A percentile compares a stretch with the other conserved stretches of the same genome.
Conservation (phyloP, 768 basidiomycete species). For the Nevesoporus exiguus region DNA sequence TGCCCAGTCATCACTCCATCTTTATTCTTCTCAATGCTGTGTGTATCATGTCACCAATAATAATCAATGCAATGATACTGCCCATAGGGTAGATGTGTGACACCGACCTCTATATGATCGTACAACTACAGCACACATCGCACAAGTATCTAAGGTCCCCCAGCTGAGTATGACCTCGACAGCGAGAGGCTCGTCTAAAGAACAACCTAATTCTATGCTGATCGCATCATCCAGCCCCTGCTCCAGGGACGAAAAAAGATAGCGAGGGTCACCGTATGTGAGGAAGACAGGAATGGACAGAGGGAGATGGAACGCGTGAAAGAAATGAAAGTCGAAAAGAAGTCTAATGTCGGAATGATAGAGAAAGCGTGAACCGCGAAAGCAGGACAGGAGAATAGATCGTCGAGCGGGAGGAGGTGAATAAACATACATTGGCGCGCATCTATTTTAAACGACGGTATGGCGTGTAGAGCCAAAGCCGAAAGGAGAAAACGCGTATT, state of each 20-base stretch:
- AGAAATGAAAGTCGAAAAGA: not conserved
- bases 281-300: not conserved
- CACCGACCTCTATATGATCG: constrained; percentile 10
- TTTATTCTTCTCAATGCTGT: constrained; percentile 2
- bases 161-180: not conserved
- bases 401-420: not conserved
- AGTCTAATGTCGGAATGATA: constrained; percentile 11
- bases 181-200: constrained; percentile 7
- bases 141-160: constrained; percentile 6
- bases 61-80: not conserved
- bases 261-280: constrained; percentile 1
- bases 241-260: not conserved
- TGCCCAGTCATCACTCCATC: constrained; percentile 2
- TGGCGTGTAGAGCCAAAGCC: constrained; percentile 16
- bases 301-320: not conserved
- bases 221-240: constrained; percentile 16
- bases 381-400: constrained; percentile 1
- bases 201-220: constrained; percentile 15
- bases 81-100: not conserved
- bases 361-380: not conserved
- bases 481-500: constrained; percentile 3
- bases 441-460: constrained; percentile 19
- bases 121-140: constrained; percentile 19
- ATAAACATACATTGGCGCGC: constrained; percentile 9
- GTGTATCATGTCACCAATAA: not conserved